Conservation (phyloP, 495 filamentous ascomycete genomes). For the Aspergillus nanangensis region DNA sequence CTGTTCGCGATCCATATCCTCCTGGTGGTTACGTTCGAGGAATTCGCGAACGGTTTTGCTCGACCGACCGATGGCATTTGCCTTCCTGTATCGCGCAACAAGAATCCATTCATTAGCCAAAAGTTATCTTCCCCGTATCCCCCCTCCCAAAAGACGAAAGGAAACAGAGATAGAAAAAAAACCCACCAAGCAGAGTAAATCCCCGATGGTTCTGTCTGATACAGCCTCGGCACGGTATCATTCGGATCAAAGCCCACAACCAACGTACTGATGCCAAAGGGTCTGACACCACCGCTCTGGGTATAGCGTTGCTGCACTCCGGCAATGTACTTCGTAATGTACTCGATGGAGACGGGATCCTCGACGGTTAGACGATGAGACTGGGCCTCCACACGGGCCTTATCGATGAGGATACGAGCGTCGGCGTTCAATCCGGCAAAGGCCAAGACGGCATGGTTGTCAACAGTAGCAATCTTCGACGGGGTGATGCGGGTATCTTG, state of each 20-base stretch:
- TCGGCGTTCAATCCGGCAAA: constrained; percentile 97
- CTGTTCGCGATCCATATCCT: constrained; percentile 90
- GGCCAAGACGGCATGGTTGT: constrained; percentile 92
- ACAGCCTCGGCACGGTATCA: constrained; percentile 78
- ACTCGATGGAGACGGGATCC: constrained; percentile 95
- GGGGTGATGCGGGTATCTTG: constrained; percentile 99
- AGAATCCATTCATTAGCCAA: constrained; percentile 4
- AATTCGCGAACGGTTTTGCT: constrained; percentile 99
- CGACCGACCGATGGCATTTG: constrained; percentile 95
- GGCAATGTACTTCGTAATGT: constrained; percentile 98
- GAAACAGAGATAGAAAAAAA: background rate
- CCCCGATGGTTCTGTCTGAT: constrained; percentile 96
- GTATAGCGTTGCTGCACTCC: constrained; percentile 98
- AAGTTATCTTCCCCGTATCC: background rate
- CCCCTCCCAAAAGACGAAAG: background rate
- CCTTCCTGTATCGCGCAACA: constrained; percentile 68
- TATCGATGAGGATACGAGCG: constrained; percentile 94
- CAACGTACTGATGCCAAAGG: constrained; percentile 96
- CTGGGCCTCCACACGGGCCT: constrained; percentile 93
- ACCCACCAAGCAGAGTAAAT: constrained; percentile 96
- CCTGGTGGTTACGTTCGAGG: constrained; percentile 95
- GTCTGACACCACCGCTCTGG: constrained; percentile 93
- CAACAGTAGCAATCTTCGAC: constrained; percentile 92
- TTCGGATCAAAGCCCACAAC: constrained; percentile 96
- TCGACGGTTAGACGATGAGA: constrained; percentile 97